Evolutionary conservation across 2,329 filamentous ascomycete species (phyloP).

Genomic region (Saccharata proteae): DNA sequence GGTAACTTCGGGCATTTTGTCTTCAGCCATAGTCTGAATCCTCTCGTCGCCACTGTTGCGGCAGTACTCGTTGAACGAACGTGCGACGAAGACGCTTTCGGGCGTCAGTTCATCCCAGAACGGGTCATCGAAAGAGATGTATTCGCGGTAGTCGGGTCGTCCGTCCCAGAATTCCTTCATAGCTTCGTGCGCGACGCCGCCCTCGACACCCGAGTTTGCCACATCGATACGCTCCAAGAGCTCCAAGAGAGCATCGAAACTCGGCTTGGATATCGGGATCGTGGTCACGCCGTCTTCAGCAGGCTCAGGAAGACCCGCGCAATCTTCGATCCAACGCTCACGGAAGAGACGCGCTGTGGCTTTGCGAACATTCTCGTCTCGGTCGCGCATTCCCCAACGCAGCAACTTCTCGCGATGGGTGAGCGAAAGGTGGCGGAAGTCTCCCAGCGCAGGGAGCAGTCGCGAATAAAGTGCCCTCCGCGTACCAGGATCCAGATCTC

Average conservation of each 20-base stretch:
- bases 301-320: constrained; percentile 55
- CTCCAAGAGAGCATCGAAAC: constrained; percentile 73
- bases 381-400: constrained; percentile 85
- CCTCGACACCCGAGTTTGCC: constrained; percentile 77
- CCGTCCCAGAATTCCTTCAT: constrained; percentile 97
- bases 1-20: constrained; percentile 91
- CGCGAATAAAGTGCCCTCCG: constrained; percentile 77
- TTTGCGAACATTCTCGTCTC: constrained; percentile 88
- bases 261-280: constrained; percentile 29
- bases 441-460: constrained; percentile 75
- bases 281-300: constrained; percentile 37
- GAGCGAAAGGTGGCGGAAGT: constrained; percentile 86
- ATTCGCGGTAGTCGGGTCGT: constrained; percentile 68
- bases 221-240: constrained; percentile 90
- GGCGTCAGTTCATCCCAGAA: constrained; percentile 75
- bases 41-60: constrained; percentile 60
- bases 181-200: constrained; percentile 80
- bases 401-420: constrained; percentile 92
- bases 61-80: constrained; percentile 92
- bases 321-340: constrained; percentile 97
- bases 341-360: constrained; percentile 82
- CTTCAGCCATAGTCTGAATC: constrained; percentile 65
- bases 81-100: constrained; percentile 78
- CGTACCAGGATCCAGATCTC: constrained; percentile 77
- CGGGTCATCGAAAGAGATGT: constrained; percentile 56